These are phyloP conservation scores for Catunica adiposa DNA, from an alignment of 2,329 filamentous ascomycete species.

Conservation along the genomic window DNA sequence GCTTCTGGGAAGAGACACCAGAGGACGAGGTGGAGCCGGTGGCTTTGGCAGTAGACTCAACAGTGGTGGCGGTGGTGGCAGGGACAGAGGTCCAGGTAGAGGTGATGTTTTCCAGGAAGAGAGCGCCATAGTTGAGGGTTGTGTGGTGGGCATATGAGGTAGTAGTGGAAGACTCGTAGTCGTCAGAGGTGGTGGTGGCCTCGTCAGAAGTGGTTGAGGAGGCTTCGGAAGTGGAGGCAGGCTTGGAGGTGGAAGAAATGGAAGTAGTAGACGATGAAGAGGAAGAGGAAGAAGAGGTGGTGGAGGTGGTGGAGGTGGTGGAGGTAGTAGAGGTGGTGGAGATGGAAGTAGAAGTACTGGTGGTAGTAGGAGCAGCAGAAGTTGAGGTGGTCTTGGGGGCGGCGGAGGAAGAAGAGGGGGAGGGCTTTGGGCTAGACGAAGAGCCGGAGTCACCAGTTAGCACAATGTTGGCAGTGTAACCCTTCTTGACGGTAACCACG, in stretches of 20 bases:
- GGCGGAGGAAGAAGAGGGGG: conserved; percentile 14
- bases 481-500: conserved; percentile 57
- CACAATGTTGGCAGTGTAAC: conserved; percentile 49
- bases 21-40: conserved; percentile 15
- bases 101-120: conserved; percentile 38
- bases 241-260: conserved; percentile 12
- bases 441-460: conserved; percentile 36
- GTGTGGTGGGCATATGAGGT: conserved; percentile 14
- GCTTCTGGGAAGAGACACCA: conserved; percentile 27
- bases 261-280: conserved; percentile 8
- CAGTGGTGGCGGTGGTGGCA: conserved; percentile 6
- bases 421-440: conserved; percentile 17
- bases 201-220: conserved; percentile 1
- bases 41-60: neutral
- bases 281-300: conserved; percentile 2
- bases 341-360: conserved; percentile 19
- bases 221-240: conserved; percentile 16
- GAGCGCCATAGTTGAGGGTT: conserved; percentile 24
- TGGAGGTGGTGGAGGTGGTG: conserved; percentile 7
- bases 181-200: conserved; percentile 5
- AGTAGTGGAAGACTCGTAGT: neutral
- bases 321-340: conserved; percentile 12
- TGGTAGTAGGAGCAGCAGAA: conserved; percentile 16
- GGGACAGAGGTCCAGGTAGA: neutral
- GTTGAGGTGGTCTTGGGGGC: conserved; percentile 14